These are phyloP conservation scores for Fusarium pseudoanthophilum DNA, from an alignment of 2,329 filamentous ascomycete species.

Conservation along the genomic window DNA sequence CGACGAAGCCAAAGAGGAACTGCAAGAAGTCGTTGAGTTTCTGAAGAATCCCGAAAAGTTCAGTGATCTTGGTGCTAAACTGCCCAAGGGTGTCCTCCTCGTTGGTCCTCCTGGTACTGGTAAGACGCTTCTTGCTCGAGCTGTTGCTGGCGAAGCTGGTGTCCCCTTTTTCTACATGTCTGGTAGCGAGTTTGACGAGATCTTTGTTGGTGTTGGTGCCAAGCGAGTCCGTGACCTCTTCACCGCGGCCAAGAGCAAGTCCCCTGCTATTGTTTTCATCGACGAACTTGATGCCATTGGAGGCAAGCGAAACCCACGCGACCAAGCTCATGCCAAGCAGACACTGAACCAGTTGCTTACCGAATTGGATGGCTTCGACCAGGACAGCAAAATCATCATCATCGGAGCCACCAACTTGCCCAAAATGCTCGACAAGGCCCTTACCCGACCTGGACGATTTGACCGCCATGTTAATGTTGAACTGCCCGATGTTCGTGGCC, in stretches of 20 bases:
- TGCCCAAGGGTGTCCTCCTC: constrained; percentile 95
- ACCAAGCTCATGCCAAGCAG: constrained; percentile 95
- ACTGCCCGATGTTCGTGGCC: constrained; percentile 91
- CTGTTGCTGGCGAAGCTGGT: constrained; percentile 94
- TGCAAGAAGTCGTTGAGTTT: constrained; percentile 97
- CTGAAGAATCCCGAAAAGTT: constrained; percentile 93
- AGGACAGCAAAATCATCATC: constrained; percentile 93
- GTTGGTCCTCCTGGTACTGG: constrained; percentile 97
- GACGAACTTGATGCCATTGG: constrained; percentile 96
- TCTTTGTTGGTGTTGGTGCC: constrained; percentile 96
- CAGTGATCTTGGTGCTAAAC: constrained; percentile 91
- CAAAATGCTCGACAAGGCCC: constrained; percentile 90
- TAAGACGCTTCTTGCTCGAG: constrained; percentile 94
- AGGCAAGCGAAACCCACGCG: constrained; percentile 89
- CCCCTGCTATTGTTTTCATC: constrained; percentile 94
- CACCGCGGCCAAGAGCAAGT: constrained; percentile 81
- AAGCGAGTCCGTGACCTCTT: constrained; percentile 98
- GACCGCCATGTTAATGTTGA: constrained; percentile 91
- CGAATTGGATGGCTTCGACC: constrained; percentile 96
- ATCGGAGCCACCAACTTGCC: constrained; percentile 97
- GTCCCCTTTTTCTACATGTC: constrained; percentile 99
- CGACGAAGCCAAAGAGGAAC: constrained; percentile 97
- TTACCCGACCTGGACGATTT: constrained; percentile 94
- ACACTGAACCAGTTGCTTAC: constrained; percentile 97
- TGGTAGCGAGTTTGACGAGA: constrained; percentile 97